Percentiles rank a stretch among this genome's conserved stretches.
These are phyloP conservation scores for Thalassiosira profunda DNA, from an alignment of 108 stramenopile genomes.

Conservation along the genomic window DNA sequence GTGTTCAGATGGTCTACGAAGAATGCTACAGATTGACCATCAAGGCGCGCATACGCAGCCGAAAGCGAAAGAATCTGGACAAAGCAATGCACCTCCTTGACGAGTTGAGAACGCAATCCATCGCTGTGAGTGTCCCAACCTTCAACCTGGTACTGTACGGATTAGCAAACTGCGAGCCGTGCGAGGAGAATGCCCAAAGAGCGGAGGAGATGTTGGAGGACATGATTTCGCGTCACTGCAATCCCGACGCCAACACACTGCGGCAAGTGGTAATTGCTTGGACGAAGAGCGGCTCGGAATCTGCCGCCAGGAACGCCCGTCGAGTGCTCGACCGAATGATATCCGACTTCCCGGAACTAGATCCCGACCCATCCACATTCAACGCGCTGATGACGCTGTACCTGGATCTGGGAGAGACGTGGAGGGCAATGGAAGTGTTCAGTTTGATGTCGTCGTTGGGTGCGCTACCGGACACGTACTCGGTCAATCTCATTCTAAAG, in stretches of 20 bases:
- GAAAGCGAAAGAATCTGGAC: not conserved
- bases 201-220: conserved; percentile 21
- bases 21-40: conserved; percentile 16
- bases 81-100: conserved; percentile 21
- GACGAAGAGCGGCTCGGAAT: conserved; percentile 18
- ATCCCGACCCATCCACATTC: conserved; percentile 24
- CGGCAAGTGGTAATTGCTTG: conserved; percentile 25
- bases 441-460: not conserved
- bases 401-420: not conserved
- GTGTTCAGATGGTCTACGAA: conserved; percentile 11
- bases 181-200: conserved; percentile 15
- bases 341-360: conserved; percentile 7
- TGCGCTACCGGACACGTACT: conserved; percentile 22
- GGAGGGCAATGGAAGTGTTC: conserved; percentile 1
- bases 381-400: conserved; percentile 31
- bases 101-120: not conserved
- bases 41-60: conserved; percentile 19
- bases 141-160: conserved; percentile 28
- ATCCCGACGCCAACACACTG: conserved; percentile 22
- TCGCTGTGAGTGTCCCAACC: conserved; percentile 9
- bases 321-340: conserved; percentile 13
- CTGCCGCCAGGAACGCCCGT: conserved; percentile 8
- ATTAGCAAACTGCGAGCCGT: conserved; percentile 17
- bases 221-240: conserved; percentile 9
- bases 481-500: conserved; percentile 19